Evolutionary conservation across 2,329 filamentous ascomycete genomes (phyloP), one percentile per base, ranked within the genome.

Genomic region (Fusarium dimerum): DNA sequence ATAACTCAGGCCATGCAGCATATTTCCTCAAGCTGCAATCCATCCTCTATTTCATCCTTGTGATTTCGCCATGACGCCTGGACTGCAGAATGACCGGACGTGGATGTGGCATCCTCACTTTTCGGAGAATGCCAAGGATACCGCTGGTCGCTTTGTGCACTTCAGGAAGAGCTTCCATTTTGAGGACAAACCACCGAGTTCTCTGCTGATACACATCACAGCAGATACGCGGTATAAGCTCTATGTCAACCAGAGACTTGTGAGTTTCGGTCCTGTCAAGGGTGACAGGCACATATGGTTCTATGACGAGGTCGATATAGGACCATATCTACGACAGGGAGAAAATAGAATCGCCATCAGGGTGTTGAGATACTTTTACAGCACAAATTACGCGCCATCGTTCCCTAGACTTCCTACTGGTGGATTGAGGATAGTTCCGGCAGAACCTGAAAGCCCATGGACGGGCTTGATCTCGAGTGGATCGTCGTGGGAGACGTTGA

Each of bases 151-250:
- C 10, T 53, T 61, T 43, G 56, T 56, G 2, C 44, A 59, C 40
- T 59, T 59, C 36, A 45, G 56, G 15, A 56, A 50, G 41, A 15
- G 18, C 2, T 16, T 57, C 6, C 6, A 40, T 12, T 8, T 59
- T n/a, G 38, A 48, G 1, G 13, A 44, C 3, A 40, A 41, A 5
- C 48, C 49, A 3, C 30, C 39, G 20, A 2, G 16, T 13, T 48
- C 49, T 3, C 30, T 57, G 2, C 30, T 7, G 11, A 51, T 64
- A 13, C 48, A 59, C 15, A 48, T 65, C 48, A 58, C 62, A 2
- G 62, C 60, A 7, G 60, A 65, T 45, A 65, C 62, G 3, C 50
- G 54, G 18, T 64, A 63, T 47, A 57, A 56, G 38, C 54, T 64
- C 13, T 63, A 52, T 40, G 36, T 64, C 29, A 64, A 63, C 40